phyloP scores from a whole-genome alignment of 257 asterid genomes.

The Solanum pinnatisectum region DNA sequence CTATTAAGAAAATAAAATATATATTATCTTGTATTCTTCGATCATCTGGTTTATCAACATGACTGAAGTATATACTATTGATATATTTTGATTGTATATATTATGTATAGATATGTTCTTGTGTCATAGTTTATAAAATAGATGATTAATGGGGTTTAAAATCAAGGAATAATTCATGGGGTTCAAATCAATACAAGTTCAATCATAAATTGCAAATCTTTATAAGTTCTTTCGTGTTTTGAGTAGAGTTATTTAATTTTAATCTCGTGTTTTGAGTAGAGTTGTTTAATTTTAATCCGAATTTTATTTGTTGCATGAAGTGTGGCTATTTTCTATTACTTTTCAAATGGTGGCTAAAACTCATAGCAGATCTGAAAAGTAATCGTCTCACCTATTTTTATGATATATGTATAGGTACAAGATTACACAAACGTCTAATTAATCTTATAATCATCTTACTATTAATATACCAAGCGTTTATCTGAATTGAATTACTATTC shows the following conservation, averaged over 20 bases:
- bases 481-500: not conserved
- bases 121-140: no score
- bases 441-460: not conserved
- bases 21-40: not conserved
- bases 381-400: not conserved
- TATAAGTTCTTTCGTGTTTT: not conserved
- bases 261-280: not conserved
- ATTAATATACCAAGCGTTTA: not conserved
- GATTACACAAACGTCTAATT: not conserved
- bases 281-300: not conserved
- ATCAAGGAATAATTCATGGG: not conserved
- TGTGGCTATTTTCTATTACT: not conserved
- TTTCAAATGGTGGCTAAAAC: not conserved
- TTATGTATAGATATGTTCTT: no score
- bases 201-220: not conserved
- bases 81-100: not conserved
- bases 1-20: not conserved
- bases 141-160: not conserved
- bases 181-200: not conserved
- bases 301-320: not conserved
- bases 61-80: not conserved
- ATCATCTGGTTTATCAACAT: not conserved
- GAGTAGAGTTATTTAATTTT: not conserved
- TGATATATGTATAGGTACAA: not conserved
- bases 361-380: not conserved